Base-by-base conservation (phyloP, 768 basidiomycete species). In the Lactarius sp. region DNA sequence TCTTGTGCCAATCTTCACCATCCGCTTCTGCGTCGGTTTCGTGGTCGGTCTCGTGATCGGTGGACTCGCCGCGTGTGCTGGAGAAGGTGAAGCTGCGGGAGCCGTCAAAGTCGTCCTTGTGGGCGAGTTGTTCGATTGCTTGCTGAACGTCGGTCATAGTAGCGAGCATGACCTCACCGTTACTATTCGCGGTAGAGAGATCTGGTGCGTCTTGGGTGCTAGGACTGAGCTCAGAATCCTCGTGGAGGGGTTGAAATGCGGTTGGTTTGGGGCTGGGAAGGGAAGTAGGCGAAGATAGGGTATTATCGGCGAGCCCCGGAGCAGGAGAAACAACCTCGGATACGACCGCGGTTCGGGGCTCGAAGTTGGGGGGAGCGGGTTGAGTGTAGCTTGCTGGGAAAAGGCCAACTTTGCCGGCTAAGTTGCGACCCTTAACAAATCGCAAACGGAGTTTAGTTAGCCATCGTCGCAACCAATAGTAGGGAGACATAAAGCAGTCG, bases 91-190 rank as follows among this genome's bases (percentile, higher is more conserved):
- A 90, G 69, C 89, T 88, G 34, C 85, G 81, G 1, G 79, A 76
- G 7, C 83, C 85, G 61, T 87, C 84, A 16, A 77, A 76, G 69
- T 71, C 73, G 12, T 82, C 81, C 36, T 76, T 77, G 51, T 79
- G 77, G 8, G 87, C 89, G 31, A 94, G 85, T 69, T 94, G 90
- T 64, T 94, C 90, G 69, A 95, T 94, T 20, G 92, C 93, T 67
- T 90, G 78, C 73, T 96, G 90, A 6, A 96, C 90, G 61, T 95
- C 92, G 3, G 88, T 92, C 80, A 95, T 81, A 2, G 93, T 96
- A 1, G 87, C 90, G 44, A 84, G 83, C 90, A 96, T 93, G 61
- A 89, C 83, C 64, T 83, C 84, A 14, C 76, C 81, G 51, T 81
- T 69, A 4, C 34, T 39, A n/a, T 53, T 37, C 16, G 52, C 3